phyloP scores from a whole-genome alignment of 352 stramenopile species.

The Pythium brachiatum region DNA sequence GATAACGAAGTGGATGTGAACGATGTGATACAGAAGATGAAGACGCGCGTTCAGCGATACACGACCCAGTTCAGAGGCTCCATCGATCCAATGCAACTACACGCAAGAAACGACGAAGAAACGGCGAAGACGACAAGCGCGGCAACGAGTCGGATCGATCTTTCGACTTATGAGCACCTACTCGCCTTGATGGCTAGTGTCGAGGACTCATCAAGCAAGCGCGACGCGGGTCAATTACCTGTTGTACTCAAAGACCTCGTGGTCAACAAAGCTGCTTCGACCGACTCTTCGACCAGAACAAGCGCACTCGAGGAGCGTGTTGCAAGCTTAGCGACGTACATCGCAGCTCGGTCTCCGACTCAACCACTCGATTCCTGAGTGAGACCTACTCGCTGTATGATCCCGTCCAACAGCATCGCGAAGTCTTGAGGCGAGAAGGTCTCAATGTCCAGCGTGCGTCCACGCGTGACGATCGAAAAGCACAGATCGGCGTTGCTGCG shows the following conservation, averaged over 20 bases:
- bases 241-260: not conserved
- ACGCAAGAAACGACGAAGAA: not conserved
- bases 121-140: not conserved
- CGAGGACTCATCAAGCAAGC: not conserved
- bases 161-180: not conserved
- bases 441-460: constrained; percentile 27
- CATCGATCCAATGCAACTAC: constrained; percentile 11
- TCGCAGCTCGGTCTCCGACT: not conserved
- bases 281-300: not conserved
- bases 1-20: not conserved
- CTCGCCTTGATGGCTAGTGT: not conserved
- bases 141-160: not conserved
- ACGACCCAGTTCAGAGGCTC: constrained; percentile 4
- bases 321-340: not conserved
- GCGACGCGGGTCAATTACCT: not conserved
- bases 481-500: constrained; percentile 24
- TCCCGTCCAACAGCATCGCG: constrained; percentile 8
- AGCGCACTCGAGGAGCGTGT: not conserved
- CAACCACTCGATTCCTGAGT: not conserved
- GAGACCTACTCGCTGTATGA: constrained; percentile 4
- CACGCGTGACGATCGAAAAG: constrained; percentile 20
- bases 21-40: constrained; percentile 20
- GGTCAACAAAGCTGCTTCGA: too few species aligned
- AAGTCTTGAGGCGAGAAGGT: constrained; percentile 22
- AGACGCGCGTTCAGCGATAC: constrained; percentile 16